These are phyloP conservation scores for Trypanosoma mega DNA, from an alignment of 208 protist species.

Conservation along the genomic window DNA sequence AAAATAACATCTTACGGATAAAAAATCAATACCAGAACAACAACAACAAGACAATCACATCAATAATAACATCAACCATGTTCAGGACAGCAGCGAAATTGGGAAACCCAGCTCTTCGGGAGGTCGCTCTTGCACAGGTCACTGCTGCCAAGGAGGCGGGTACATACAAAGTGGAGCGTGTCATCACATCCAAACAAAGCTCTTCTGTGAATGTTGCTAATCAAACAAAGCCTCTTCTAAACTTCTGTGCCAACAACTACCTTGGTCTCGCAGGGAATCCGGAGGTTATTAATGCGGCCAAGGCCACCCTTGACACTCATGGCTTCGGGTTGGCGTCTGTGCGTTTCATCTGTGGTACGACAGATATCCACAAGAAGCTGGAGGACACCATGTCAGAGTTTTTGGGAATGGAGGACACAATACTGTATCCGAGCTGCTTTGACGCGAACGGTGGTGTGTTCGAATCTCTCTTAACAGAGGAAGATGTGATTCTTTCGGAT, in stretches of 20 bases:
- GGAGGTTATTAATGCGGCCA: slow-evolving; percentile 67
- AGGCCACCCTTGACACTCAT: slow-evolving; percentile 59
- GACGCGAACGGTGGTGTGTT: slow-evolving; percentile 91
- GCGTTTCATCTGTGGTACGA: slow-evolving; percentile 91
- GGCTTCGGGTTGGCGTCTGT: slow-evolving; percentile 81
- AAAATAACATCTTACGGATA: background rate
- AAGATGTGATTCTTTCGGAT: slow-evolving; percentile 82
- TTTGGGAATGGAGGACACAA: slow-evolving; percentile 77
- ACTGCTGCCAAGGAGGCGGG: slow-evolving; percentile 46
- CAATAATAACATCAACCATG: too few relatives aligned
- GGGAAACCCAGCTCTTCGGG: slow-evolving; percentile 15
- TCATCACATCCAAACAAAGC: slow-evolving; percentile 69
- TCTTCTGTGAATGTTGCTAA: slow-evolving; percentile 44
- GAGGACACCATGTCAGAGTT: slow-evolving; percentile 70
- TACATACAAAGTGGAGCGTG: slow-evolving; percentile 79
- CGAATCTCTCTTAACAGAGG: slow-evolving; percentile 62
- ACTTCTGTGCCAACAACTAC: slow-evolving; percentile 94
- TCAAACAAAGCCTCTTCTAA: slow-evolving; percentile 45
- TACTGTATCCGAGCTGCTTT: slow-evolving; percentile 90
- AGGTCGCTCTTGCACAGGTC: slow-evolving; percentile 33
- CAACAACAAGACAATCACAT: slow-evolving; percentile 9
- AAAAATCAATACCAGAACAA: slow-evolving; percentile 4
- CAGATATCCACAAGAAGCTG: slow-evolving; percentile 84
- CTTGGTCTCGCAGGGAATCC: slow-evolving; percentile 67
- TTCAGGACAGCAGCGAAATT: slow-evolving; percentile 12